These are phyloP conservation scores for Amphibolis antarctica DNA, from an alignment of 106 monocot genomes.

Conservation along the genomic window DNA sequence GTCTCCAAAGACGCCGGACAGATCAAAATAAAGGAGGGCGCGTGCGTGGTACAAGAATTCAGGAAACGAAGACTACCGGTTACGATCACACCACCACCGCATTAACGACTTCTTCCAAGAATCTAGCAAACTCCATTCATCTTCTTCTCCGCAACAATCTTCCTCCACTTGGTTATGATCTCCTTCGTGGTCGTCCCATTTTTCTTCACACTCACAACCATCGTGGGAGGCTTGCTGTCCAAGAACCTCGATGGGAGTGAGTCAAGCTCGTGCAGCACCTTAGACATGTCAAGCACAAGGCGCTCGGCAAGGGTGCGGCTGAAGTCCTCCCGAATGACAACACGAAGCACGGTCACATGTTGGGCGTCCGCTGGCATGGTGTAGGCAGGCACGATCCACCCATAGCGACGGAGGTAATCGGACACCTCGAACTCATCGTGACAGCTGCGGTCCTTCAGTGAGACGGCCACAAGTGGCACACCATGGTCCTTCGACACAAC, in stretches of 20 bases:
- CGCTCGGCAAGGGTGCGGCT: conserved; percentile 79
- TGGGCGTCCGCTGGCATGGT: conserved; percentile 89
- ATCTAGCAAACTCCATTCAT: conserved; percentile 59
- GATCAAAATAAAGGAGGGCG: too few species aligned
- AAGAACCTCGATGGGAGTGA: conserved; percentile 23
- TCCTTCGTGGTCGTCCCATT: conserved; percentile 29
- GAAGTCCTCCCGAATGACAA: conserved; percentile 87
- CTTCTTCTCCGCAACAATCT: conserved; percentile 46
- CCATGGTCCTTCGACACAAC: conserved; percentile 79
- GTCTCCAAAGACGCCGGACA: too few species aligned
- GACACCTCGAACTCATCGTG: conserved; percentile 85
- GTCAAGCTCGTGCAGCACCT: conserved; percentile 71
- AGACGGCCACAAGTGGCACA: conserved; percentile 88
- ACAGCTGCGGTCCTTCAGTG: conserved; percentile 52
- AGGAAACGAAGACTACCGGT: too few species aligned
- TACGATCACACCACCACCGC: too few species aligned
- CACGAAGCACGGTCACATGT: conserved; percentile 51
- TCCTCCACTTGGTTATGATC: conserved; percentile 36
- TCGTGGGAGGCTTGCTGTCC: neutral
- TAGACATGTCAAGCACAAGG: conserved; percentile 55
- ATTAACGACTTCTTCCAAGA: too few species aligned
- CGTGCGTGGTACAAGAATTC: too few species aligned
- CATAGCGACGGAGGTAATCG: conserved; percentile 58
- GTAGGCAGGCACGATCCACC: conserved; percentile 97
- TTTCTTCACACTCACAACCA: neutral